Percentiles rank a stretch among this genome's conserved stretches.
Evolutionary conservation across 2,329 filamentous ascomycete species (phyloP).

Genomic region (Epichloe sp.): DNA sequence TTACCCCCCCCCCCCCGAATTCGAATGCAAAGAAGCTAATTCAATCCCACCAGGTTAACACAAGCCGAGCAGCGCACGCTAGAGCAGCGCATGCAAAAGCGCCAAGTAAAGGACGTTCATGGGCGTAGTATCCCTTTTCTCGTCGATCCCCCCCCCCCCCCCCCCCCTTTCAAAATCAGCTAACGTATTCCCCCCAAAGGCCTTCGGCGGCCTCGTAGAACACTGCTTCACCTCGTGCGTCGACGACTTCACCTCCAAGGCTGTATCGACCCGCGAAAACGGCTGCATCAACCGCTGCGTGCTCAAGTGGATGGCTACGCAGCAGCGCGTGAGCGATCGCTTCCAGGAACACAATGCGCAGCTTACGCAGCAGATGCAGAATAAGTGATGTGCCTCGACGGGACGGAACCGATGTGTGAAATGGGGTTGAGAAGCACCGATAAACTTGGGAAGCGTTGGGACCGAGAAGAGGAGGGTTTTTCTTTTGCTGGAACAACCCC

Average conservation of each 20-base stretch:
- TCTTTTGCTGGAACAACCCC: not conserved
- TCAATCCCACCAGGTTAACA: conserved; percentile 41
- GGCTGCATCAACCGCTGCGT: conserved; percentile 91
- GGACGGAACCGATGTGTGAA: not conserved
- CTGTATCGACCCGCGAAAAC: conserved; percentile 74
- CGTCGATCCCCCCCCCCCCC: too few species aligned
- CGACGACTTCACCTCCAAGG: conserved; percentile 97
- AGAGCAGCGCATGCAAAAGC: conserved; percentile 87
- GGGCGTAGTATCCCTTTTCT: conserved; percentile 50
- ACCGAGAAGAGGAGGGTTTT: not conserved
- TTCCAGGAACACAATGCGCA: conserved; percentile 64
- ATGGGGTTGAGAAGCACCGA: not conserved
- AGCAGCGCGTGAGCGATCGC: conserved; percentile 78
- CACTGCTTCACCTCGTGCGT: conserved; percentile 95
- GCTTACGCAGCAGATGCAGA: conserved; percentile 38
- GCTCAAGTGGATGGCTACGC: conserved; percentile 87
- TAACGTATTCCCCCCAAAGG: conserved; percentile 11
- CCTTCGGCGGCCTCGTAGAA: conserved; percentile 42
- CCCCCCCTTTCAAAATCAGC: not conserved
- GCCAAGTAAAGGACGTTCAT: conserved; percentile 99
- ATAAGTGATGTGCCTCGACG: conserved; percentile 22
- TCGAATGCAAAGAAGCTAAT: not conserved
- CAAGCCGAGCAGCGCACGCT: conserved; percentile 81
- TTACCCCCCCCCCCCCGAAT: not conserved
- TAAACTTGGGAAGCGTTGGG: not conserved